Evolutionary conservation across 352 stramenopile species (phyloP), one percentile per base, ranked within the genome.

Genomic region (Phytophthora aleatoria): DNA sequence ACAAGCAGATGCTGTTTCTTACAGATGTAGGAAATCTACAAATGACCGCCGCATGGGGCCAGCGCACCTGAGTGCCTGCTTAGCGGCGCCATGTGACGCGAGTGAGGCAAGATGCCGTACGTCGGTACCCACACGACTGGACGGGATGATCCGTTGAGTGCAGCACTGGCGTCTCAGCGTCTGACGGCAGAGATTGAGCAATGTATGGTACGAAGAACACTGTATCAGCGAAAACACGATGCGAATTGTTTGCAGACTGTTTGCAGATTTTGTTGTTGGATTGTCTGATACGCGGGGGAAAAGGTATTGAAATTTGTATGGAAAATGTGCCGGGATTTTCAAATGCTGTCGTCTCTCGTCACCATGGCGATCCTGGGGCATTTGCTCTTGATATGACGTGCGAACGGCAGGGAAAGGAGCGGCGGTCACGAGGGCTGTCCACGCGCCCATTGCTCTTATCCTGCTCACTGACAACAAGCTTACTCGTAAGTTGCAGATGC

Each of bases 61-160:
- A 13, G 28, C 20, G 55, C 61, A 73, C 35, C 47, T 58, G 51
- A 38, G 51, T 13, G 41, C 31, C 39, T 73, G 64, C 52, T 24
- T 50, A 7, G 47, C 15, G 15, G 30, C 20, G 33, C 61, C 61
- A 70, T 70, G 61, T 60, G 67, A 61, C 39, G 24, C 48, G 24
- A 63, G 49, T 47, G 28, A 50, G 35, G 51, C 38, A 53, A 71
- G 50, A 66, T 49, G 54, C 24, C 35, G 41, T 44, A 31, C 13
- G 26, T 39, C 26, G 54, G 54, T 53, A 74, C 35, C 35, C 50
- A 48, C 59, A 67, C 54, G 53, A 65, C 67, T 55, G 48, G 60
- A 64, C 54, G 49, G 45, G 57, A 50, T 75, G 63, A 76, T 76
- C 58, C 50, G 69, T 77, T 69, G 69, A 73, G 69, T 51, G 53